Evolutionary conservation across 371 early-diverging fungal species (phyloP), one percentile per base, ranked within the genome.

Genomic region (Chytridium lagenaria): DNA sequence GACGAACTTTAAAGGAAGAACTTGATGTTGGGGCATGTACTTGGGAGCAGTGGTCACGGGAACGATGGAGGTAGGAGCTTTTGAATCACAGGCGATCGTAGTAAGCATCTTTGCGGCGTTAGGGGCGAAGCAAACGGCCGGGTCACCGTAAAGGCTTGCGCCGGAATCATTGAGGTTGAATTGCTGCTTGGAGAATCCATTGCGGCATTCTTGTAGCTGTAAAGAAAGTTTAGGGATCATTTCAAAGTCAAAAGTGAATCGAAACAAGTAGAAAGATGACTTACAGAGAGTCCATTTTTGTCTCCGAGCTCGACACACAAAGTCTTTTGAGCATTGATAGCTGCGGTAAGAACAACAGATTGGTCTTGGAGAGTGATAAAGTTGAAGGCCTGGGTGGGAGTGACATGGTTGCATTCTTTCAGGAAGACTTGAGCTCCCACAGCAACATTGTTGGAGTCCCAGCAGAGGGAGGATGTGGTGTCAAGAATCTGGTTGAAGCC

Each of bases 391-490:
- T 66, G 67, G 36, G 44, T 66, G 15, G 67, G 63, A 28, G 36
- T 19, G 34, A 36, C 19, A 26, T 26, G 15, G 49, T 66, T 40
- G 67, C 67, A 66, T 10, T 7, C 22, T 23, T 40, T 37, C 7
- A 44, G 23, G 26, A 40, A 23, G 28, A 66, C 40, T 22, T 40
- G 49, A 28, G 67, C 67, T 23, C 67, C 67, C 16, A 37, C 30
- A 16, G 63, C 63, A 3, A 63, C 7, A 16, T 26, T 63, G 34
- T 63, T 30, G 44, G 67, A 23, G 44, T 66, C 67, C 67, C 67
- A 66, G 44, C 67, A 66, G 30, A 66, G 67, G 22, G 26, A 23
- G 28, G 67, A 66, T 19, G 67, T 26, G 23, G 2, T 16, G 67
- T 40, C 67, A 7, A 19, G 5, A 28, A 66, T 49, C 19, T 66